Base-by-base conservation (phyloP, 495 filamentous ascomycete genomes). In the Peziza echinospora region DNA sequence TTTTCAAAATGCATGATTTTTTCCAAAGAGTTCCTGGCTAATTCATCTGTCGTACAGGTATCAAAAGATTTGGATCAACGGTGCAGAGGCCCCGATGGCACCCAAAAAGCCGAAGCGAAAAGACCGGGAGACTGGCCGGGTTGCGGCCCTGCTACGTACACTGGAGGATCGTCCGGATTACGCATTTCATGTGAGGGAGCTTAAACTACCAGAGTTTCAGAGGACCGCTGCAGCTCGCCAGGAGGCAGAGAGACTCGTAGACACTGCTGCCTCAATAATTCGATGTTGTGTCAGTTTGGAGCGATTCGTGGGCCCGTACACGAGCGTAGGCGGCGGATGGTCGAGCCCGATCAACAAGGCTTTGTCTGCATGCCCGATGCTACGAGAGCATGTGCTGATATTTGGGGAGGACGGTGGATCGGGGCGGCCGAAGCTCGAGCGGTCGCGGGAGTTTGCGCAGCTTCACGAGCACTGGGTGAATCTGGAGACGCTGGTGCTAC, bases 271-370 rank as follows among this genome's bases (percentile, higher is more conserved):
- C 5, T 84, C 82, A 5, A 63, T 94, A 23, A 73, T 93, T 24
- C 85, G 85, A 77, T 73, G 77, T 5, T 93, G 84, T 57, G 82
- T 82, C 8, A 87, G 89, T 56, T 63, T 94, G 30, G 82, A 92
- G 56, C 67, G 71, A 37, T 62, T 92, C 16, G 60, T 76, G 26
- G 84, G 84, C 2, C 73, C 77, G 51, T 74, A 80, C 54, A 70
- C 77, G 6, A 65, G 71, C 6, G 84, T 84, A 55, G 67, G 74
- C 43, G 78, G 83, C 56, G 67, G 74, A 39, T 84, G 80, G 51
- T 77, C 80, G 54, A 77, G 81, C 30, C 59, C 85, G 7, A 77
- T 78, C 17, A 74, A 87, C 55, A 46, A 52, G 19, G 82, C 84
- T 1, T 61, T 94, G 39, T 83, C 83, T 1, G 84, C 82, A 1